Evolutionary conservation across 768 basidiomycete species (phyloP), one percentile per base, ranked within the genome.

Genomic region (Suillus ampliporus): DNA sequence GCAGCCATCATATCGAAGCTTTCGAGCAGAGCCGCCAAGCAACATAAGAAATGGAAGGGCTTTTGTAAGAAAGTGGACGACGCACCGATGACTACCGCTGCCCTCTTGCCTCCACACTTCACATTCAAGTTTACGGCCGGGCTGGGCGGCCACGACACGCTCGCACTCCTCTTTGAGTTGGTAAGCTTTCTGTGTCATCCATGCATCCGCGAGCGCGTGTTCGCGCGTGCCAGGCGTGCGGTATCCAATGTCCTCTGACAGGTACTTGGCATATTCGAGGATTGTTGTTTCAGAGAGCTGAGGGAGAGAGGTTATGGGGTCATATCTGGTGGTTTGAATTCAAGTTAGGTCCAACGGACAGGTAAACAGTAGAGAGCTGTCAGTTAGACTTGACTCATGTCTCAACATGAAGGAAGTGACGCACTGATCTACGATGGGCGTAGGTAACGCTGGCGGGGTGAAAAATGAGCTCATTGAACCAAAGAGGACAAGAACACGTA

Each of bases 1-100:
- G 90, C 83, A 68, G 80, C 82, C 91, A 95, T 92, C 83, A 99
- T 97, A 72, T 97, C 95, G 72, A 98, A 98, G 34, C 94, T 94
- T 63, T 2, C 17, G n/a, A 15, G 14, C 50, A 41, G 6, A 52
- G 3, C 23, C 5, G 2, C 2, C 40, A 43, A 37, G 17, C 2
- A 31, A 34, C 19, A 19, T 34, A 57, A 59, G 31, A 34, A 50
- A 43, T 31, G 23, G 21, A 15, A 52, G 46, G 21, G 56, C 52
- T 21, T 48, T 52, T 53, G 41, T n/a, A 40, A 56, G 35, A 11
- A 17, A 34, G 37, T 47, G 38, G 11, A 37, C 21, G 43, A 78
- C 89, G 69, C 67, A 95, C 94, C 92, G 80, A 79, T 97, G 95
- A 66, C 85, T 89, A 5, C 95, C 95, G 65, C 88, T 92, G 2